Evolutionary conservation across 495 filamentous ascomycete species (phyloP), one percentile per base, ranked within the genome.

Genomic region (Daldinia vernicosa): DNA sequence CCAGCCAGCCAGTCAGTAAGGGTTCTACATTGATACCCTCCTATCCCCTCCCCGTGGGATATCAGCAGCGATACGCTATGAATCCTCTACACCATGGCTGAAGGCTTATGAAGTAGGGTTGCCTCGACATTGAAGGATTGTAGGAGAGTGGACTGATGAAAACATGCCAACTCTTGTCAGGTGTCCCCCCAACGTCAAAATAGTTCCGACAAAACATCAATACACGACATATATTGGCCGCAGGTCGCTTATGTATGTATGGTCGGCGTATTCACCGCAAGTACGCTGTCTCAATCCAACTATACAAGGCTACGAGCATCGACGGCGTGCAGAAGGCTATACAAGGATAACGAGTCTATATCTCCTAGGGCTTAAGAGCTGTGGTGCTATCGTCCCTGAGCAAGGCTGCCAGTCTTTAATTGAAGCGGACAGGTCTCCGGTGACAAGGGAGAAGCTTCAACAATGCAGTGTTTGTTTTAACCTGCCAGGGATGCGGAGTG

Each of bases 81-180:
- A 43, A 22, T 24, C 2, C 7, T 24, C 9, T 47, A 9, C 11
- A 4, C 6, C 8, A 47, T 6, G 2, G 19, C 43, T 82, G 82
- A 1, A 75, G 76, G 50, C 50, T 69, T 1, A 47, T 70, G 0
- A 61, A 69, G 26, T 39, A 43, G 11, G 59, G 73, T 7, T 71
- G 58, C 11, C 15, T 32, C 8, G 82, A 86, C 59, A 72, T 90
- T 2, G 56, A 28, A 53, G 43, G 43, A 47, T 47, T 47, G 43
- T 73, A 1, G 72, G 77, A 14, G 65, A 84, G 17, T 89, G 86
- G 87, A 80, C 77, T 0, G 58, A 72, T 50, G 71, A 80, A 15
- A 84, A 89, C 62, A 81, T 87, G 14, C 86, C 79, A 0, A 89
- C 89, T 60, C 74, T 88, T 5, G 87, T 90, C 50, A 86, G 87